These are phyloP conservation scores for Hordeum pubiflorum DNA, from an alignment of 202 grass and related monocot species.

Conservation along the genomic window DNA sequence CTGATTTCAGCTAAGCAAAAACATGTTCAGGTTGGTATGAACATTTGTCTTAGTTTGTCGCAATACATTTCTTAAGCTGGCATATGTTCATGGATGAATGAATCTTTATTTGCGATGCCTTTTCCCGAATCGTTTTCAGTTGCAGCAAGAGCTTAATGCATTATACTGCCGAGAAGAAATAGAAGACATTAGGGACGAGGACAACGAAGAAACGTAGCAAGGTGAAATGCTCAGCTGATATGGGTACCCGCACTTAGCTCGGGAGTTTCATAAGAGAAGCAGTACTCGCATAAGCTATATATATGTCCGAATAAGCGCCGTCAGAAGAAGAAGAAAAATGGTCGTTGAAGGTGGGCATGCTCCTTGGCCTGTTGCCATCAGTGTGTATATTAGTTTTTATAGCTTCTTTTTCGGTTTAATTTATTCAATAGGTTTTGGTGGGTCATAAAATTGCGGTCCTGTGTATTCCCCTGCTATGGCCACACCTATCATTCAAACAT, in stretches of 20 bases:
- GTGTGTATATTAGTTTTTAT: constrained; percentile 42
- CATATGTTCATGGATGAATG: background rate
- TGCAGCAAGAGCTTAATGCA: constrained; percentile 86
- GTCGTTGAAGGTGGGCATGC: background rate
- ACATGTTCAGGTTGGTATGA: constrained; percentile 53
- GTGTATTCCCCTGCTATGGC: constrained; percentile 31
- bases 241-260: constrained; percentile 15
- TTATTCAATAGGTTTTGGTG: constrained; percentile 26
- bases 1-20: constrained; percentile 73
- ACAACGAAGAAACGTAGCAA: constrained; percentile 58
- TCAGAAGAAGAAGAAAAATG: constrained; percentile 6
- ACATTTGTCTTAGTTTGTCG: background rate
- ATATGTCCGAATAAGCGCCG: background rate
- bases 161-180: constrained; percentile 91
- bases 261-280: constrained; percentile 13
- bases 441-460: constrained; percentile 1
- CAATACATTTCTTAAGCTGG: background rate
- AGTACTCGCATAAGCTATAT: background rate
- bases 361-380: constrained; percentile 29
- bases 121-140: constrained; percentile 35
- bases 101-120: constrained; percentile 6
- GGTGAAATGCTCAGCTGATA: constrained; percentile 23
- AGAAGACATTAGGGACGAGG: constrained; percentile 57
- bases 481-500: constrained; percentile 42
- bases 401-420: constrained; percentile 1